Base-by-base conservation (phyloP, 2,329 filamentous ascomycete genomes). In the Phyllosticta citribraziliensis region DNA sequence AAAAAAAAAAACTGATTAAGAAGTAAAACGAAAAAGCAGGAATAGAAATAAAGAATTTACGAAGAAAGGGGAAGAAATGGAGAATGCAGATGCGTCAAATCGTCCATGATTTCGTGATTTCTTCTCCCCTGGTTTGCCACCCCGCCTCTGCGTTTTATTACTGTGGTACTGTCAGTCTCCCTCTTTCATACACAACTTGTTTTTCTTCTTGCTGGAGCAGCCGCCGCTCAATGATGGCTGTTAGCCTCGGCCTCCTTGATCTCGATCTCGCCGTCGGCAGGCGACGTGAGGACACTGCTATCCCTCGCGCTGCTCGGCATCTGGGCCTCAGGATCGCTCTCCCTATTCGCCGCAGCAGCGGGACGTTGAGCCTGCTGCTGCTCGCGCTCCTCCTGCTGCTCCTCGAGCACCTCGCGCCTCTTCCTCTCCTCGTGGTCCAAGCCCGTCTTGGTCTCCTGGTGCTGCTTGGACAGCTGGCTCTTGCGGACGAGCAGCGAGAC, bases 401-500 rank as follows among this genome's bases (percentile, higher is more conserved):
- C 54, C 54, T 35, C 30, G 17, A 14, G 20, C n/a, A 14, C n/a
- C 54, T 35, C 57, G 20, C n/a, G 30, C 52, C 57, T 55, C 40
- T 40, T 52, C 63, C 73, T 75, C 62, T 69, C 71, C 67, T 74
- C 73, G 3, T 68, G 74, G 30, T 78, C 77, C 27, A 80, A 65
- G 3, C 78, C 78, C 9, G 76, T 79, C 72, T 76, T 77, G n/a
- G 77, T 79, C 68, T 80, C 78, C 63, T 74, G 70, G 58, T 80
- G 78, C 57, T 76, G 67, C 60, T 70, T 72, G 19, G 71, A 72
- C 19, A 80, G 69, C 52, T 67, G 66, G 65, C 78, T 79, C 63
- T 69, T 72, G 57, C 67, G 68, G 61, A 80, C 76, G 54, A 76
- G 64, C n/a, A 76, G 65, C 52, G 71, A 72, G 5, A 73, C 67